Conservation (phyloP, 805 yeast genomes). For the Hanseniaspora meyeri region DNA sequence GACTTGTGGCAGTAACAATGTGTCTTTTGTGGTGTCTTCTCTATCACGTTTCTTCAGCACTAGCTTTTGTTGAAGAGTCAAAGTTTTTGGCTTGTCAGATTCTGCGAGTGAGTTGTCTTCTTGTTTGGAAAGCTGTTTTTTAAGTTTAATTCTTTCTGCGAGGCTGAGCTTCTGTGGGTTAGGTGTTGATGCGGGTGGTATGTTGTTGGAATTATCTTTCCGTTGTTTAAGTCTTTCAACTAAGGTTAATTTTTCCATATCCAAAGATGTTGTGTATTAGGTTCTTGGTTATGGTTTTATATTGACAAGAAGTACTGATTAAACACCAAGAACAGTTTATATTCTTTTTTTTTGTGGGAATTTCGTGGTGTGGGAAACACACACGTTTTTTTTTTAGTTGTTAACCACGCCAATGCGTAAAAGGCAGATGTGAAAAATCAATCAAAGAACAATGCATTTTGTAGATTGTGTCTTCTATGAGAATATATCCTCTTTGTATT, state of each 20-base stretch:
- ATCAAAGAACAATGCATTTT: no score
- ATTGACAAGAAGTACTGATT: not conserved
- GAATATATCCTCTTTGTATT: no score
- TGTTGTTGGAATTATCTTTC: not conserved
- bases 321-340: no score
- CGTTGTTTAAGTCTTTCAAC: slow-evolving; percentile 2
- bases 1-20: not conserved
- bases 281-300: not conserved
- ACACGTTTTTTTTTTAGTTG: no score
- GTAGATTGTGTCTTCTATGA: no score
- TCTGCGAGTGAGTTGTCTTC: not conserved
- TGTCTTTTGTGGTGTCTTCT: not conserved
- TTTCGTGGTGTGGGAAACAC: no score
- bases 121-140: not conserved
- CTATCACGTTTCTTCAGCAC: not conserved
- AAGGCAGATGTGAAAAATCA: no score
- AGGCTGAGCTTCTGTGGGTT: not conserved
- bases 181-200: not conserved
- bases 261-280: not conserved
- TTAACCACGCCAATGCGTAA: no score
- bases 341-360: no score
- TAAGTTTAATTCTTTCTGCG: slow-evolving; percentile 10
- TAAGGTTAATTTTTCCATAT: not conserved
- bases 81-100: not conserved
- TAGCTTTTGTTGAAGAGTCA: not conserved